Evolutionary conservation across 805 yeast genomes (phyloP).

Genomic region (Barnettozyma wickerhamii): DNA sequence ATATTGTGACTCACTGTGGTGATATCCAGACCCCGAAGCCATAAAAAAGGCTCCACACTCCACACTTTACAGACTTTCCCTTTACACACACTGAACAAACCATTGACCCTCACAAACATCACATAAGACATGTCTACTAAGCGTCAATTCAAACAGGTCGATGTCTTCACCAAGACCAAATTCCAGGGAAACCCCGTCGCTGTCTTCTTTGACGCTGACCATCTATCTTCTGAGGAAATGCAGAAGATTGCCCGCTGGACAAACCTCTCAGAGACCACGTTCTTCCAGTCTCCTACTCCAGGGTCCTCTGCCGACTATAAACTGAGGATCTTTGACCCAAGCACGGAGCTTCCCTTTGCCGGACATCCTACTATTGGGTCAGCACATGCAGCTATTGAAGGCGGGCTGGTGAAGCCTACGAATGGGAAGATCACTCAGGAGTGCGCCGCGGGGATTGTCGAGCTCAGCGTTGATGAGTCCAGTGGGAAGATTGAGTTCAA

Average conservation of each 20-base stretch:
- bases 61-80: no score
- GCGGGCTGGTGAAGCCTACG: conserved; percentile 24
- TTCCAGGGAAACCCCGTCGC: conserved; percentile 50
- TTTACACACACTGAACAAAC: not conserved
- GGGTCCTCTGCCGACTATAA: conserved; percentile 38
- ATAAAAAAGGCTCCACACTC: no score
- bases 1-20: no score
- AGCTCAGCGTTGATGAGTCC: conserved; percentile 25
- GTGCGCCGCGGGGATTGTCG: conserved; percentile 41
- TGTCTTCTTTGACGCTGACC: conserved; percentile 39
- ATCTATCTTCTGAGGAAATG: conserved; percentile 37
- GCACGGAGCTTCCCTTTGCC: conserved; percentile 51
- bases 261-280: conserved; percentile 55
- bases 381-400: conserved; percentile 41
- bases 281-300: conserved; percentile 38
- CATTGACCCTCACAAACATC: no score
- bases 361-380: conserved; percentile 63
- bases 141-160: conserved; percentile 31
- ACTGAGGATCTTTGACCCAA: conserved; percentile 46
- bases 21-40: no score
- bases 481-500: conserved; percentile 27
- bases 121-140: no score
- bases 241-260: conserved; percentile 53
- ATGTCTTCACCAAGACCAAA: conserved; percentile 28
- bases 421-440: conserved; percentile 36